Conservation (phyloP, 2,329 filamentous ascomycete species). For the Hypoxylon rubiginosum region DNA sequence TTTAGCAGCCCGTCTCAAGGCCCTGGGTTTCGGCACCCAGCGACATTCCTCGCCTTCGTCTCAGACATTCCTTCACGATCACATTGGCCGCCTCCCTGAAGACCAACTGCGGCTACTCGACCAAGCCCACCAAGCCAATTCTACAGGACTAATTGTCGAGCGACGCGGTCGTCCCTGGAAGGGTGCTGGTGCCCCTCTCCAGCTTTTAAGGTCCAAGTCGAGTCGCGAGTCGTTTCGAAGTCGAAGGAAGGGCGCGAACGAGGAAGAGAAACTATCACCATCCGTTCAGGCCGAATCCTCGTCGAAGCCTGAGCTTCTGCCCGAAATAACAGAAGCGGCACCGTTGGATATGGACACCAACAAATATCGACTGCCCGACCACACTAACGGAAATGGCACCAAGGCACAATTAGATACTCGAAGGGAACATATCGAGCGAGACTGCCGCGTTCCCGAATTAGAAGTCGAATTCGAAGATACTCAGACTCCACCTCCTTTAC, state of each 20-base stretch:
- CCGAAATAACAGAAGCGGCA: conserved; percentile 65
- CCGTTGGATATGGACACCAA: conserved; percentile 76
- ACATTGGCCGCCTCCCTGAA: conserved; percentile 77
- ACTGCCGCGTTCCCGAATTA: conserved; percentile 55
- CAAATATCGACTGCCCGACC: conserved; percentile 81
- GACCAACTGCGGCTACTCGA: conserved; percentile 78
- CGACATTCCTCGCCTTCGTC: conserved; percentile 56
- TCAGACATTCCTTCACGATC: conserved; percentile 55
- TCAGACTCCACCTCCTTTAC: conserved; percentile 60
- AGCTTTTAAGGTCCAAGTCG: conserved; percentile 50
- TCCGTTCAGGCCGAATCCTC: conserved; percentile 30
- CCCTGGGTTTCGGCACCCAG: conserved; percentile 69
- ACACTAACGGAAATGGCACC: conserved; percentile 75
- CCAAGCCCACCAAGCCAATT: conserved; percentile 72
- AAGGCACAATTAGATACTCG: conserved; percentile 71
- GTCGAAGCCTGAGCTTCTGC: conserved; percentile 58
- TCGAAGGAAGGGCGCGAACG: conserved; percentile 40
- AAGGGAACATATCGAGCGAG: conserved; percentile 69
- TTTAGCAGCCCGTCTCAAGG: conserved; percentile 74
- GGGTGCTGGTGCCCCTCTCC: conserved; percentile 70
- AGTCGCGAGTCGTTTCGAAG: conserved; percentile 50
- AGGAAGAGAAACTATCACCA: conserved; percentile 37
- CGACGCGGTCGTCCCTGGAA: conserved; percentile 80
- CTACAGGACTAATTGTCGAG: conserved; percentile 65
- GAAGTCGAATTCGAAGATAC: conserved; percentile 52